Evolutionary conservation across 495 filamentous ascomycete genomes (phyloP).

Genomic region (Xylaria longipes): DNA sequence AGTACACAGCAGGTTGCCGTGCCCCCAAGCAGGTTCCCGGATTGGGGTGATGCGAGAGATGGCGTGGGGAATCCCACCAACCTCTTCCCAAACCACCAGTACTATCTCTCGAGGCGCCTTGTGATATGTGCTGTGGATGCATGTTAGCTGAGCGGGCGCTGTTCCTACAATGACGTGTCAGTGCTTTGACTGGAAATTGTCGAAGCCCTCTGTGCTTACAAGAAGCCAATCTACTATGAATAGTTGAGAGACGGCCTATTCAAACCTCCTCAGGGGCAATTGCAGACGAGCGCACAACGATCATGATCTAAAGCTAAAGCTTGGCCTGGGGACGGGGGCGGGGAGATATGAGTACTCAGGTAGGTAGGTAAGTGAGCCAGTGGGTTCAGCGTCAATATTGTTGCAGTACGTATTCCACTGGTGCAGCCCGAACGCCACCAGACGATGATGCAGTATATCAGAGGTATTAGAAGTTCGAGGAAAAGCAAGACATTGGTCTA

Average conservation of each 20-base stretch:
- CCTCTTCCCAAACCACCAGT: background rate
- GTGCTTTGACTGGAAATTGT: background rate
- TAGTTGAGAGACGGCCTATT: background rate
- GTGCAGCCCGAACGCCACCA: conserved; percentile 2
- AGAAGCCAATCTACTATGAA: background rate
- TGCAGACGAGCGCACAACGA: background rate
- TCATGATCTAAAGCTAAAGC: background rate
- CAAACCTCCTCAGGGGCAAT: too few relatives aligned
- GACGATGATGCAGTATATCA: background rate
- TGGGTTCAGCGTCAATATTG: background rate
- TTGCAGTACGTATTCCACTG: background rate
- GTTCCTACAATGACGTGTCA: background rate
- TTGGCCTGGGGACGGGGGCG: too few relatives aligned
- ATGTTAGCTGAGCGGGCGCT: background rate
- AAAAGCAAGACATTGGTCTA: conserved; percentile 22
- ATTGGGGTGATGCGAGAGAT: conserved; percentile 3
- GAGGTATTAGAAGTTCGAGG: background rate
- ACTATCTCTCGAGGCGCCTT: background rate
- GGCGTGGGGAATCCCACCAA: background rate
- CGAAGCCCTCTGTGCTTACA: too few relatives aligned
- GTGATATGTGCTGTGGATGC: conserved; percentile 3
- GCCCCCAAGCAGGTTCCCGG: conserved; percentile 17
- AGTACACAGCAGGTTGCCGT: conserved; percentile 31
- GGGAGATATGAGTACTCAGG: background rate
- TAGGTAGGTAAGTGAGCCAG: background rate